Conservation (phyloP, 2,329 filamentous ascomycete genomes). For the Zasmidium citrigriseum region DNA sequence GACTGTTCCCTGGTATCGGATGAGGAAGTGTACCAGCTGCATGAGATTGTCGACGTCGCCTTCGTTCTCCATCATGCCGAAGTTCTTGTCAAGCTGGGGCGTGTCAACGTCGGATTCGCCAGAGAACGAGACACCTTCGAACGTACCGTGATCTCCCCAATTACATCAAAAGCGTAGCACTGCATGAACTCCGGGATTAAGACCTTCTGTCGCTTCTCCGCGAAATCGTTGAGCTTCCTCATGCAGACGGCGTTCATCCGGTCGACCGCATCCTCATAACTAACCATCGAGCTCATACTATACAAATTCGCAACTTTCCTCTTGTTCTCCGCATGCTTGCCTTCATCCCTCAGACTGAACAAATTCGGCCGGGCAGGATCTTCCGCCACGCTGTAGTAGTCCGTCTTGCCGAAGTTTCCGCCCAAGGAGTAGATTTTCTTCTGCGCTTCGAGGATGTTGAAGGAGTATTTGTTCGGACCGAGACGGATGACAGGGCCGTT, state of each 20-base stretch:
- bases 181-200: conserved; percentile 41
- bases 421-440: conserved; percentile 3
- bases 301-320: background rate
- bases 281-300: conserved; percentile 2
- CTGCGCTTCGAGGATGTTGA: background rate
- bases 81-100: conserved; percentile 32
- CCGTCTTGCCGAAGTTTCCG: background rate
- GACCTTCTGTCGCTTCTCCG: background rate
- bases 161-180: conserved; percentile 46
- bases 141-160: conserved; percentile 42
- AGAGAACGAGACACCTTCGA: background rate
- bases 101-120: background rate
- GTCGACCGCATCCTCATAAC: background rate
- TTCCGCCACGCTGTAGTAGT: background rate
- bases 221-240: background rate
- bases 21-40: conserved; percentile 33
- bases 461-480: background rate
- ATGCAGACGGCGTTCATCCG: conserved; percentile 1
- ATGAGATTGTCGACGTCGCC: conserved; percentile 37
- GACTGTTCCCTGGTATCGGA: conserved; percentile 39
- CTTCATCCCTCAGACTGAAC: background rate
- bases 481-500: conserved; percentile 6
- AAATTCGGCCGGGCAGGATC: background rate
- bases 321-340: background rate
- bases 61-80: conserved; percentile 39